Percentiles rank a stretch among this genome's conserved stretches.
Conservation (phyloP, 129 eudicot genomes). For the Arctium lappa region DNA sequence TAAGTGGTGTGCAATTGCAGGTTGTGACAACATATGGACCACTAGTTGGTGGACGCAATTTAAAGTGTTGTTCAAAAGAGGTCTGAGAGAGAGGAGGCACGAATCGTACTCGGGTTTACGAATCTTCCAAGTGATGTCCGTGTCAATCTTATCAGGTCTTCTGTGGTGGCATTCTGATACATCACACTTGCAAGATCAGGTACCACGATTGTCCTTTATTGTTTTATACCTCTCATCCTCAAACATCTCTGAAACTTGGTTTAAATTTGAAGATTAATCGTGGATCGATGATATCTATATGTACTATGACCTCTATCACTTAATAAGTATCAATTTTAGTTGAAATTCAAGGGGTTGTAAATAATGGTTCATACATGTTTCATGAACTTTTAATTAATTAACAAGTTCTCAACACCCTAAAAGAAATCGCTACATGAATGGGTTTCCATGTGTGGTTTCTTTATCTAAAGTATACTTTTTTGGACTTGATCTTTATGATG, state of each 20-base stretch:
- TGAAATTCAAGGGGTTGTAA: not conserved
- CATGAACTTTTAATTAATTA: not conserved
- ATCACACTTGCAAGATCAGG: constrained; percentile 88
- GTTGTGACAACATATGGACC: constrained; percentile 67
- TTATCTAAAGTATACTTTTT: not conserved
- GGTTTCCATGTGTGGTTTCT: not conserved
- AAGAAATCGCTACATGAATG: not conserved
- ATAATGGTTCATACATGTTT: not conserved
- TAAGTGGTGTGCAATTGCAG: constrained; percentile 36
- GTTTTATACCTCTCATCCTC: not conserved
- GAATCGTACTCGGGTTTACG: constrained; percentile 80
- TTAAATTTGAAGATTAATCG: too few relatives aligned
- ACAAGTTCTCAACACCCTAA: not conserved
- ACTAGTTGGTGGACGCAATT: constrained; percentile 92
- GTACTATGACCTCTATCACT: not conserved
- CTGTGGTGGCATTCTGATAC: constrained; percentile 94
- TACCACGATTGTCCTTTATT: constrained; percentile 28
- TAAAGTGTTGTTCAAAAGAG: constrained; percentile 76
- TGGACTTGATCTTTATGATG: not conserved
- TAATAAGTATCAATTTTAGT: not conserved
- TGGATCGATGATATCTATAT: not conserved
- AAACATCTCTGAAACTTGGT: too few relatives aligned
- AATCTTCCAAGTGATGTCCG: constrained; percentile 91
- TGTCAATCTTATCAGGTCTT: constrained; percentile 81
- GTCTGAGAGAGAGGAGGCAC: constrained; percentile 79